Evolutionary conservation across 169 alveolate genomes (phyloP).

Genomic region (Plasmodium berghei): DNA sequence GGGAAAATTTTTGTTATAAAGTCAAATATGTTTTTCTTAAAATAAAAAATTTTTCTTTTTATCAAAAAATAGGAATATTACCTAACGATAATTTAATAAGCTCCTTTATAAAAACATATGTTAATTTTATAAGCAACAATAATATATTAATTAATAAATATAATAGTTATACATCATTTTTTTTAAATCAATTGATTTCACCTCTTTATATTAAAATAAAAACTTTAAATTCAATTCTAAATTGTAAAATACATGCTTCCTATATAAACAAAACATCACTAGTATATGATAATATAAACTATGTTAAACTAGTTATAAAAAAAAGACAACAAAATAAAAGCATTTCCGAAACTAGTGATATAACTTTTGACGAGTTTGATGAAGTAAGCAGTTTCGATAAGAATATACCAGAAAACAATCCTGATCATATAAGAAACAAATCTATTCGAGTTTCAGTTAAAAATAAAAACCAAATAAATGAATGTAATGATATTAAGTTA

Average conservation of each 20-base stretch:
- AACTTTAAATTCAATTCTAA: slow-evolving; percentile 37
- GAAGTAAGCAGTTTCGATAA: too few relatives aligned
- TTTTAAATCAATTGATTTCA: slow-evolving; percentile 43
- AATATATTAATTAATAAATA: neutral
- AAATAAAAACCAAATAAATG: too few relatives aligned
- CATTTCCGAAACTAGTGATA: too few relatives aligned
- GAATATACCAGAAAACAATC: too few relatives aligned
- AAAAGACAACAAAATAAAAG: neutral
- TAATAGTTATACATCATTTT: slow-evolving; percentile 22
- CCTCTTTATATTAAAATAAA: slow-evolving; percentile 63
- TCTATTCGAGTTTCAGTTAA: too few relatives aligned
- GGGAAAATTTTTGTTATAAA: slow-evolving; percentile 59
- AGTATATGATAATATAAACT: slow-evolving; percentile 43
- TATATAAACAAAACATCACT: slow-evolving; percentile 47
- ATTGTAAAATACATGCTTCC: slow-evolving; percentile 28
- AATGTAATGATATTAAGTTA: too few relatives aligned
- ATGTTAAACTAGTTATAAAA: slow-evolving; percentile 23
- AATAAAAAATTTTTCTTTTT: slow-evolving; percentile 40
- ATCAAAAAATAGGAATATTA: slow-evolving; percentile 58
- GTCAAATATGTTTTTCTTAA: slow-evolving; percentile 40
- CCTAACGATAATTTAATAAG: slow-evolving; percentile 29
- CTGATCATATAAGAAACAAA: too few relatives aligned
- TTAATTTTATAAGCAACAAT: slow-evolving; percentile 16
- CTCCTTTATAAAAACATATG: slow-evolving; percentile 36
- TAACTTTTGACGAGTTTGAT: too few relatives aligned